These are phyloP conservation scores for Cutaneotrichosporon arboriforme DNA, from an alignment of 1,284 basidiomycete species.

Conservation along the genomic window DNA sequence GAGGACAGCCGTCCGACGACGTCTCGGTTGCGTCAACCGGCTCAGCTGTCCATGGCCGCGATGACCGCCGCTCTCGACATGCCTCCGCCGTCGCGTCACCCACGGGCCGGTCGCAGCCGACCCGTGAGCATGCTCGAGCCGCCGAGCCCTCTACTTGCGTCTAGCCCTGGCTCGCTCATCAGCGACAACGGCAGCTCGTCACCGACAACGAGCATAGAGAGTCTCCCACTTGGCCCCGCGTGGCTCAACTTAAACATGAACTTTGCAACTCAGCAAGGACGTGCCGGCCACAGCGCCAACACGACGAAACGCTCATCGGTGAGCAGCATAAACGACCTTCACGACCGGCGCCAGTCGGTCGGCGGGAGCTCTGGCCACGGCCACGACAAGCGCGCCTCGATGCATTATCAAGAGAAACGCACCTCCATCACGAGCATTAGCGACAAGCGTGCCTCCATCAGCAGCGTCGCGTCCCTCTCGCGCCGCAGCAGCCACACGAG, in stretches of 20 bases:
- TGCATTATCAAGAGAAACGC: not conserved
- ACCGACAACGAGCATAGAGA: conserved; percentile 14
- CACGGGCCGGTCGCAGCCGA: not conserved
- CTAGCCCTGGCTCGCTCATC: conserved; percentile 10
- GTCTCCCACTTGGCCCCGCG: conserved; percentile 5
- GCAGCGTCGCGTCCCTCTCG: not conserved
- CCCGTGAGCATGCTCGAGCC: conserved; percentile 9
- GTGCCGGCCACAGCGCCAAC: no score
- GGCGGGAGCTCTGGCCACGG: not conserved
- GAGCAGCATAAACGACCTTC: not conserved
- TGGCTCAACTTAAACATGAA: conserved; percentile 3
- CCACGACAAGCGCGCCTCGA: not conserved
- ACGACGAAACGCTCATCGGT: not conserved
- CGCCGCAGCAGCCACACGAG: not conserved
- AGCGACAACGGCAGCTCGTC: conserved; percentile 13
- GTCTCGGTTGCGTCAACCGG: conserved; percentile 10
- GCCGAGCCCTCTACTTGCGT: conserved; percentile 1
- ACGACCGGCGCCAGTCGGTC: no score
- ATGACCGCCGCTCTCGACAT: conserved; percentile 3
- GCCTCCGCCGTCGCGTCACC: not conserved
- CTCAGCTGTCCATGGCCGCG: conserved; percentile 11
- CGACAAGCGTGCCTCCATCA: conserved; percentile 1
- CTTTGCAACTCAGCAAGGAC: not conserved
- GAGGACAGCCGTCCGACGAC: conserved; percentile 10
- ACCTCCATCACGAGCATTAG: not conserved